Evolutionary conservation across 2,329 filamentous ascomycete genomes (phyloP).

Genomic region (Parasarocladium wereldwijsianum): DNA sequence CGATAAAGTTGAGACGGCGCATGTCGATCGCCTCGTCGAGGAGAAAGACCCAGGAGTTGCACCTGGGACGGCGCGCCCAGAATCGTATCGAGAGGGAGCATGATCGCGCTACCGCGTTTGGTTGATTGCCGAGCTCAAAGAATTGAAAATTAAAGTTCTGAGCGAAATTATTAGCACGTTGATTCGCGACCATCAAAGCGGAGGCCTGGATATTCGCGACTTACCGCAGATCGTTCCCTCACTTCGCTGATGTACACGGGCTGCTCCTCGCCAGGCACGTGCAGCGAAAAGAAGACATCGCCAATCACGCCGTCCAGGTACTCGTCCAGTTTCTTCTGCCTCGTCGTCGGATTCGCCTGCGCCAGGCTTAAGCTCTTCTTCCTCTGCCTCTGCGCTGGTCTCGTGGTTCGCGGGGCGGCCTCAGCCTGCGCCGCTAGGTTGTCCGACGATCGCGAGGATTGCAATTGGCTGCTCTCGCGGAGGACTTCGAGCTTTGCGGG

Average conservation of each 20-base stretch:
- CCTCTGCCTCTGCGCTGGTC: constrained; percentile 18
- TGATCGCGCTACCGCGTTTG: constrained; percentile 48
- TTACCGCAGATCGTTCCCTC: constrained; percentile 56
- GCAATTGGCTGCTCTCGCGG: constrained; percentile 30
- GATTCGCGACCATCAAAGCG: neutral
- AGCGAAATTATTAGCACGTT: constrained; percentile 1
- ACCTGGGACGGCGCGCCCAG: constrained; percentile 50
- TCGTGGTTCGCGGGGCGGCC: constrained; percentile 19
- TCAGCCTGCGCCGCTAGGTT: constrained; percentile 23
- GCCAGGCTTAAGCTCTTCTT: constrained; percentile 36
- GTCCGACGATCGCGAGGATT: constrained; percentile 41
- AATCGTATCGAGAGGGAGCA: constrained; percentile 54
- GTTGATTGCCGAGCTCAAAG: constrained; percentile 58
- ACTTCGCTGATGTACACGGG: constrained; percentile 87
- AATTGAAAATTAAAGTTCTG: constrained; percentile 78
- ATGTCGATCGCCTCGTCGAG: constrained; percentile 61
- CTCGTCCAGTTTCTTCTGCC: constrained; percentile 66
- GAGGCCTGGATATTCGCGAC: constrained; percentile 5
- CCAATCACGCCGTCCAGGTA: constrained; percentile 58
- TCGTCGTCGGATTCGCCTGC: constrained; percentile 26
- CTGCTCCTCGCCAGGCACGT: constrained; percentile 48
- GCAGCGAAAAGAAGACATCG: constrained; percentile 82
- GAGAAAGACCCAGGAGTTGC: constrained; percentile 42
- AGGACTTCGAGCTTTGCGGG: constrained; percentile 48
- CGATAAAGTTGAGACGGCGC: constrained; percentile 63